phyloP scores from a whole-genome alignment of 2,329 filamentous ascomycete species.

The Ascosphaera aggregata region DNA sequence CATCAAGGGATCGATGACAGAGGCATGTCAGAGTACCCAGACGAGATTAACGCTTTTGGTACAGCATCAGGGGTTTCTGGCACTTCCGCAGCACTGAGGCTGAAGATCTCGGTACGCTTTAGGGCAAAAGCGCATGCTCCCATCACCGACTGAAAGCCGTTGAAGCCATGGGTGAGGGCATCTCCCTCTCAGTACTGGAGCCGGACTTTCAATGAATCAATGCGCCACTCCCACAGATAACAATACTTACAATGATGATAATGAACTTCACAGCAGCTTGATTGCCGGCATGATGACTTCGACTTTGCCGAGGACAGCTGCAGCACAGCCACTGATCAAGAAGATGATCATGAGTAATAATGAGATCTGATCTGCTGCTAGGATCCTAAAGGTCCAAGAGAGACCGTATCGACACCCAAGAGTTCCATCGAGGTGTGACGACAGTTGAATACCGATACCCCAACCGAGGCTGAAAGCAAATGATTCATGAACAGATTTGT shows the following conservation, averaged over 20 bases:
- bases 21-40: conserved; percentile 84
- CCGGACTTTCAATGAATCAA: too few species aligned
- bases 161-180: conserved; percentile 43
- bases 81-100: conserved; percentile 35
- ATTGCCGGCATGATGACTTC: too few species aligned
- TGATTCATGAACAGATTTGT: conserved; percentile 21
- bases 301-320: too few species aligned
- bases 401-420: conserved; percentile 7
- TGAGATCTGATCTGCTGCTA: too few species aligned
- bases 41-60: conserved; percentile 81
- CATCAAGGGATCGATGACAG: conserved; percentile 58
- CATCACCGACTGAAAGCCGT: conserved; percentile 39
- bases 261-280: too few species aligned
- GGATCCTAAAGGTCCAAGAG: not conserved
- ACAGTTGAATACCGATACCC: conserved; percentile 24
- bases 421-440: conserved; percentile 23
- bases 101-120: conserved; percentile 37
- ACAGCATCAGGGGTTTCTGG: conserved; percentile 42
- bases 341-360: too few species aligned
- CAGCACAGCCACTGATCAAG: too few species aligned
- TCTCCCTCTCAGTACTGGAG: too few species aligned
- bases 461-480: conserved; percentile 24
- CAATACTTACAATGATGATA: too few species aligned
- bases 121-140: conserved; percentile 40
- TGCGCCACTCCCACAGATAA: too few species aligned